Conservation (phyloP, 2,329 filamentous ascomycete species). For the Alternaria ventricosa region DNA sequence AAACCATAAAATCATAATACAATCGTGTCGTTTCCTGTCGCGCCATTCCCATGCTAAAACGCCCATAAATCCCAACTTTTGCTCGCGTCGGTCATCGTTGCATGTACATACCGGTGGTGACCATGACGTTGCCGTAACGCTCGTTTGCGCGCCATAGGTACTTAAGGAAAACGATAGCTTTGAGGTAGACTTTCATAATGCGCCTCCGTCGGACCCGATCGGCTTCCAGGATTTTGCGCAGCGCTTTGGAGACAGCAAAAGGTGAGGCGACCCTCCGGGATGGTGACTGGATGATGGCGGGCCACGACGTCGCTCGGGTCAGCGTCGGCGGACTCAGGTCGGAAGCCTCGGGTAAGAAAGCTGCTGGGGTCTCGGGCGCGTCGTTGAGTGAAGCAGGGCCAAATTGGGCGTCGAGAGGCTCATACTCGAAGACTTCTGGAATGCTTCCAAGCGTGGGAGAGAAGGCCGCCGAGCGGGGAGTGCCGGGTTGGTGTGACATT, state of each 20-base stretch:
- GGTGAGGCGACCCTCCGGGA: conserved; percentile 24
- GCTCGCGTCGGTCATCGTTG: conserved; percentile 19
- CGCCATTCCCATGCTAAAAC: not conserved
- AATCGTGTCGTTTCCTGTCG: not conserved
- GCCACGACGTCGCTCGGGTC: conserved; percentile 22
- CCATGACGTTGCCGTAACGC: conserved; percentile 34
- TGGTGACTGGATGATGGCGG: conserved; percentile 30
- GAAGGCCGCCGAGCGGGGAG: conserved; percentile 26
- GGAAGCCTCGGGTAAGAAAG: conserved; percentile 29
- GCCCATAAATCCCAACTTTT: not conserved
- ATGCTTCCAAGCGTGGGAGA: conserved; percentile 36
- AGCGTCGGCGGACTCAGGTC: conserved; percentile 25
- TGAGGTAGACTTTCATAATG: conserved; percentile 29
- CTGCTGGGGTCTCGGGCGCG: conserved; percentile 19
- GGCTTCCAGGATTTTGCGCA: conserved; percentile 32
- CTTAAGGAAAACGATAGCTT: conserved; percentile 32
- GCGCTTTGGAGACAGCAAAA: conserved; percentile 24
- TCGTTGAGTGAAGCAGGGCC: conserved; percentile 23
- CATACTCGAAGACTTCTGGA: conserved; percentile 33
- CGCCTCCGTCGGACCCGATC: conserved; percentile 28
- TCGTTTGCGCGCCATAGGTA: conserved; percentile 32
- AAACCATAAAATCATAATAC: conserved; percentile 8
- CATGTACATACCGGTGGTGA: conserved; percentile 35
- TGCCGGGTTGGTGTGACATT: conserved; percentile 24
- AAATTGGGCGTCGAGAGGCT: conserved; percentile 16